Evolutionary conservation across 495 filamentous ascomycete genomes (phyloP).

Genomic region (Aspergillus asperescens): DNA sequence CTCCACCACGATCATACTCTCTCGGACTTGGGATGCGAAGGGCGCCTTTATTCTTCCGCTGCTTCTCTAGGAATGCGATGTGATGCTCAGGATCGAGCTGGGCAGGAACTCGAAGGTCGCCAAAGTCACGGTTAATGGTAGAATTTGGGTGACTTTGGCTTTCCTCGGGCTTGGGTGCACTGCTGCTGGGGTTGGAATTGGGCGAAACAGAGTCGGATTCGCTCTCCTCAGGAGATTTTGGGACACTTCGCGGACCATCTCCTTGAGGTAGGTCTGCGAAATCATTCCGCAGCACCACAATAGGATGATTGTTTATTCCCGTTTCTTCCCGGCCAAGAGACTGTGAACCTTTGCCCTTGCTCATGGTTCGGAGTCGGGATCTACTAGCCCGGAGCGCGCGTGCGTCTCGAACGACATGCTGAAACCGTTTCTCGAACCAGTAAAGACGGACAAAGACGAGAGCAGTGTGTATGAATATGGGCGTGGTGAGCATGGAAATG

Average conservation of each 20-base stretch:
- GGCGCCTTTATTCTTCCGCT: constrained; percentile 68
- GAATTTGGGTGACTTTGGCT: constrained; percentile 13
- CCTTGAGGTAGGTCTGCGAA: constrained; percentile 25
- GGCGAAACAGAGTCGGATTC: constrained; percentile 26
- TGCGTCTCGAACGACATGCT: constrained; percentile 63
- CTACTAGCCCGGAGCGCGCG: constrained; percentile 49
- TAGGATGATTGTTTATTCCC: constrained; percentile 66
- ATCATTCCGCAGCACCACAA: constrained; percentile 63
- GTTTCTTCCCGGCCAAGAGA: constrained; percentile 50
- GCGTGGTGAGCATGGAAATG: constrained; percentile 69
- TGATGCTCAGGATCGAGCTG: constrained; percentile 64
- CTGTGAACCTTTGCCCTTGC: constrained; percentile 42
- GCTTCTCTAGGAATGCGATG: constrained; percentile 80
- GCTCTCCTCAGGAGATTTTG: constrained; percentile 18
- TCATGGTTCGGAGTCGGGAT: constrained; percentile 53
- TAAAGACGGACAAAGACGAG: constrained; percentile 90
- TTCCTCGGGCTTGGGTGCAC: constrained; percentile 18
- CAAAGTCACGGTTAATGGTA: constrained; percentile 20
- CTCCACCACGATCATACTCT: constrained; percentile 74
- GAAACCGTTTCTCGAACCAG: constrained; percentile 96
- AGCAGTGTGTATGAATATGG: constrained; percentile 81
- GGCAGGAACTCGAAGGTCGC: constrained; percentile 42
- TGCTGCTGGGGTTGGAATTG: constrained; percentile 18
- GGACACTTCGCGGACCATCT: constrained; percentile 19
- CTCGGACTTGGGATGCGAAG: constrained; percentile 82